These are phyloP conservation scores for Suhomyces choctaworum DNA, from an alignment of 1,139 yeast species.

Conservation along the genomic window DNA sequence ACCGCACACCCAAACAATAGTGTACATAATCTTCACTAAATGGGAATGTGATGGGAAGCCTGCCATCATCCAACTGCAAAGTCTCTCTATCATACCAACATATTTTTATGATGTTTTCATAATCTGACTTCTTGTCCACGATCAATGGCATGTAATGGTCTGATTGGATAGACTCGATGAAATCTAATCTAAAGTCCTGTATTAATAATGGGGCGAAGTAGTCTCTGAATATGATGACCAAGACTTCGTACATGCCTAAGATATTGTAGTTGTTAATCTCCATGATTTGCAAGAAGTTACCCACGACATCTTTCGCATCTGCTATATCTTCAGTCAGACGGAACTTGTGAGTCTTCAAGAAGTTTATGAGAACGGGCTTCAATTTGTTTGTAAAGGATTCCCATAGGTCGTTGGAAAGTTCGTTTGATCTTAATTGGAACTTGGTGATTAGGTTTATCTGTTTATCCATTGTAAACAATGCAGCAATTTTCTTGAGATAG, in stretches of 20 bases:
- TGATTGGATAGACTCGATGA: conserved; percentile 61
- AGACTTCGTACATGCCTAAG: conserved; percentile 59
- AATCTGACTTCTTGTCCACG: conserved; percentile 59
- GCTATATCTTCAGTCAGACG: conserved; percentile 34
- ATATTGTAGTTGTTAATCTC: conserved; percentile 69
- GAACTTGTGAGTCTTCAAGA: conserved; percentile 31
- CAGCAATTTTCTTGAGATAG: conserved; percentile 64
- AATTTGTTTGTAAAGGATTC: conserved; percentile 63
- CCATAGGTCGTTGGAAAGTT: conserved; percentile 76
- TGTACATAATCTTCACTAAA: conserved; percentile 88
- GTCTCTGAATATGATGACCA: conserved; percentile 58
- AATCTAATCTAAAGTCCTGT: conserved; percentile 60
- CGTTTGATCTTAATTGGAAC: conserved; percentile 53
- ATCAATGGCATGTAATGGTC: conserved; percentile 90
- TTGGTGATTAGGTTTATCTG: conserved; percentile 59
- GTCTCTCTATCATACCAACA: conserved; percentile 71
- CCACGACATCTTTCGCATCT: conserved; percentile 55
- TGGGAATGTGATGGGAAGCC: conserved; percentile 75
- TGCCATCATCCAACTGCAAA: conserved; percentile 34
- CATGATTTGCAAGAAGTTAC: conserved; percentile 74
- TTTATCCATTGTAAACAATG: conserved; percentile 77
- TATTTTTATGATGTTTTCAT: conserved; percentile 59
- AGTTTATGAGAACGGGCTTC: conserved; percentile 51
- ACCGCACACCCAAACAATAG: conserved; percentile 73
- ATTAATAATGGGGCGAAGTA: conserved; percentile 60